Conservation (phyloP, 1,284 basidiomycete species). For the Fomitopsis pinicola region DNA sequence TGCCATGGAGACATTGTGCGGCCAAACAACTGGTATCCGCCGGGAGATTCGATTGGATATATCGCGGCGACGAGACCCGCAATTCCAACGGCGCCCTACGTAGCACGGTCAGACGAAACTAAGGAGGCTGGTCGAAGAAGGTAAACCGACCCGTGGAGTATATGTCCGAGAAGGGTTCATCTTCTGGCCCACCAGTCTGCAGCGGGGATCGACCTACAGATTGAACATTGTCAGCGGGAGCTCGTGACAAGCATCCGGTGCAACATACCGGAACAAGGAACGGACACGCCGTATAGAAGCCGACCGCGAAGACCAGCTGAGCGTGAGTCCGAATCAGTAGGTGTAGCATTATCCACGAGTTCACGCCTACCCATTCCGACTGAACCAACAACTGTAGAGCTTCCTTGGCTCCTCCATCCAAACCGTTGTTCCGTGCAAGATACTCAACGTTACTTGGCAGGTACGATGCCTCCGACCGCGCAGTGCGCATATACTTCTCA, state of each 20-base stretch:
- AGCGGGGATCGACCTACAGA: slow-evolving; percentile 54
- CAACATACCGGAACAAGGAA: slow-evolving; percentile 48
- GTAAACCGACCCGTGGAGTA: slow-evolving; percentile 45
- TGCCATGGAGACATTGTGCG: slow-evolving; percentile 58
- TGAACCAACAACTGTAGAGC: slow-evolving; percentile 41
- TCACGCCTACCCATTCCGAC: slow-evolving; percentile 42
- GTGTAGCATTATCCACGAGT: background rate
- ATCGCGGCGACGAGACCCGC: slow-evolving; percentile 59
- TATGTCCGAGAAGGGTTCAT: slow-evolving; percentile 63
- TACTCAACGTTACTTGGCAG: slow-evolving; percentile 68
- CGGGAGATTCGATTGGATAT: slow-evolving; percentile 64
- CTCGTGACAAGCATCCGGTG: background rate
- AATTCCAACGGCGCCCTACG: slow-evolving; percentile 60
- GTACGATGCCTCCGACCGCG: slow-evolving; percentile 57
- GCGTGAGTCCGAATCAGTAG: background rate
- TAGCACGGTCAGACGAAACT: background rate
- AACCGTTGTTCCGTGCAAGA: slow-evolving; percentile 60
- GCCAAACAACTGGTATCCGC: slow-evolving; percentile 63
- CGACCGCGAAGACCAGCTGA: slow-evolving; percentile 56
- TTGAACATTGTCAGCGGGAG: background rate
- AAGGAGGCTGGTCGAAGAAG: background rate
- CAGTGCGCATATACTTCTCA: slow-evolving; percentile 51
- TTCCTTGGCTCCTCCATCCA: slow-evolving; percentile 39
- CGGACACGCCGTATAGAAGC: slow-evolving; percentile 60
- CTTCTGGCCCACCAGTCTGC: slow-evolving; percentile 56